A percentile compares a stretch with the other conserved stretches of the same genome.
Evolutionary conservation across 2,329 filamentous ascomycete genomes (phyloP).

Genomic region (Penicillium sp.): DNA sequence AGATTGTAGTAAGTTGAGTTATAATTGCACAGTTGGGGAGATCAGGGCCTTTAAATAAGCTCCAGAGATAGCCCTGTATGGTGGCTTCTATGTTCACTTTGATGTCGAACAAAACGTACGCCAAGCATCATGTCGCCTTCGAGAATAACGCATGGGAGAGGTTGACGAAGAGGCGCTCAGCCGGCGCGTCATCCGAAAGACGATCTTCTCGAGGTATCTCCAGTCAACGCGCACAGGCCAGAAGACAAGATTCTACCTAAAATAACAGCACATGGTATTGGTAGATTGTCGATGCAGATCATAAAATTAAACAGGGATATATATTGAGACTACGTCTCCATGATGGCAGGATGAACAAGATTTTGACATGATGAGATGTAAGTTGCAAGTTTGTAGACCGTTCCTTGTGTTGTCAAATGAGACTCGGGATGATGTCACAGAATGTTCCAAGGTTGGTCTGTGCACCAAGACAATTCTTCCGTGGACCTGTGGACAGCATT

Average conservation of each 20-base stretch:
- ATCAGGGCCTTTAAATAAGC: slow-evolving; percentile 2
- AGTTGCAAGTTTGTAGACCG: not conserved
- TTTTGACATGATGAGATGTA: not conserved
- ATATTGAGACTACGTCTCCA: slow-evolving; percentile 1
- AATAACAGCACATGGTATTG: not conserved
- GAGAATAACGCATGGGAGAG: not conserved
- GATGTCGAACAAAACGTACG: slow-evolving; percentile 14
- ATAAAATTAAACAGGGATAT: not conserved
- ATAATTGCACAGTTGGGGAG: not conserved
- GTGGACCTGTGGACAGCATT: too few species aligned
- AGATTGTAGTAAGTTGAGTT: not conserved
- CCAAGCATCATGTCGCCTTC: slow-evolving; percentile 18
- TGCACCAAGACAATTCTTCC: not conserved
- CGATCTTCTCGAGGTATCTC: slow-evolving; percentile 13
- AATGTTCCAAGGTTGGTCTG: not conserved
- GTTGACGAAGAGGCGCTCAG: slow-evolving; percentile 15
- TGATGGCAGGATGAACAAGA: not conserved
- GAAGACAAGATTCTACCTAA: not conserved
- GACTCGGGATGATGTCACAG: not conserved
- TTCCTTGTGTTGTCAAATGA: not conserved
- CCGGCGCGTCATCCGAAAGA: slow-evolving; percentile 22
- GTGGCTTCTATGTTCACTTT: too few species aligned
- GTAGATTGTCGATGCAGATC: not conserved
- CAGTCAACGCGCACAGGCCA: not conserved
- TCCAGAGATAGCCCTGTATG: not conserved